These are phyloP conservation scores for Saprolegnia parasitica DNA, from an alignment of 352 stramenopile genomes.

Conservation along the genomic window DNA sequence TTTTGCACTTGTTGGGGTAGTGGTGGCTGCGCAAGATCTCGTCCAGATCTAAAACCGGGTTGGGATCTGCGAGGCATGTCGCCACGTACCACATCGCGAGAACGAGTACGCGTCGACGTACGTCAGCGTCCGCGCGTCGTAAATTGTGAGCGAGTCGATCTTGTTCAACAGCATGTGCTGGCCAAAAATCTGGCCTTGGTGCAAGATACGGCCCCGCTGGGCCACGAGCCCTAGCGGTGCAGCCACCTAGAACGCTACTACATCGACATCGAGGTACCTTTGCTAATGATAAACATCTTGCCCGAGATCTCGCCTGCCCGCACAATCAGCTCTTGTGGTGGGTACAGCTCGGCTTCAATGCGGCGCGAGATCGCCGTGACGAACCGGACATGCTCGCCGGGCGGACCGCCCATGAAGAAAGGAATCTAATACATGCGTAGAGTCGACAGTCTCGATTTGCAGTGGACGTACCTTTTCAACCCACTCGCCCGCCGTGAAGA, in stretches of 20 bases:
- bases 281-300: slow-evolving; percentile 22
- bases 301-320: slow-evolving; percentile 1
- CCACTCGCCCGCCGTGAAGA: slow-evolving; percentile 23
- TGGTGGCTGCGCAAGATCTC: slow-evolving; percentile 4
- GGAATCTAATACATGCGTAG: slow-evolving; percentile 7
- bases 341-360: slow-evolving; percentile 15
- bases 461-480: neutral
- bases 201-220: neutral
- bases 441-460: too few species aligned
- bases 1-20: slow-evolving; percentile 9
- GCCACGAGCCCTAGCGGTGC: slow-evolving; percentile 7
- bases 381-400: slow-evolving; percentile 21
- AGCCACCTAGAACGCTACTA: neutral
- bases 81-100: neutral
- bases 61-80: neutral
- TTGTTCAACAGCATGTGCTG: slow-evolving; percentile 11
- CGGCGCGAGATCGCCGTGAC: slow-evolving; percentile 1
- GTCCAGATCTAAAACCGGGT: slow-evolving; percentile 10
- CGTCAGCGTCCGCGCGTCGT: slow-evolving; percentile 16
- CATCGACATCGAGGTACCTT: neutral
- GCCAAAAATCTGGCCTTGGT: slow-evolving; percentile 12
- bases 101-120: slow-evolving; percentile 18
- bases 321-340: slow-evolving; percentile 10
- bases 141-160: slow-evolving; percentile 9
- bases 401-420: slow-evolving; percentile 20